Evolutionary conservation across 495 filamentous ascomycete species (phyloP), one percentile per base, ranked within the genome.

Genomic region (Aspergillus kassunensis): DNA sequence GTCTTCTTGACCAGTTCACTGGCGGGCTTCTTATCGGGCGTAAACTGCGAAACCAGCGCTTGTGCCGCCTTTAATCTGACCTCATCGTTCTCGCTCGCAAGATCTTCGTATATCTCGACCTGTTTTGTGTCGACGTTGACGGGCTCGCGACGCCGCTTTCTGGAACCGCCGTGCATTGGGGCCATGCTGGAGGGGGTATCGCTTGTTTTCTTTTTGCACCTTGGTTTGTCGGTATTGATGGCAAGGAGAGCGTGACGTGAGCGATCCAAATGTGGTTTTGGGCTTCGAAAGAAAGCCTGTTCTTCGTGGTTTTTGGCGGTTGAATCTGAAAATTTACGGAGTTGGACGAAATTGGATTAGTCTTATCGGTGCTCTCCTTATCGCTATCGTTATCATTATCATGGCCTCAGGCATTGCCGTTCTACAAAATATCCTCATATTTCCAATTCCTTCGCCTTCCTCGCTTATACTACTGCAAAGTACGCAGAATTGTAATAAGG

Each of bases 81-180:
- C 37, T 76, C 68, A 45, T 80, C 76, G 39, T 77, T 72, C 36
- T 77, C 71, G 58, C 64, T 78, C 41, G 77, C 74, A 46, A 80
- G 70, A 58, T 81, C 78, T 42, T 81, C 78, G 49, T 78, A 81
- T 41, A 80, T 78, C 58, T 79, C 78, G 11, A 80, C 71, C 49
- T 76, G 62, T 55, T 78, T 73, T 27, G 64, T 65, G 58, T 78
- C 69, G 53, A 78, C 62, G 52, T 71, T 72, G 62, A 69, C 62
- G 20, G 56, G 47, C 57, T 79, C 76, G 54, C 76, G 66, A 39
- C 64, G 68, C 47, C 78, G 67, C 58, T 80, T 80, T 51, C 64
- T 75, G 24, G 70, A 59, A 34, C 50, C 59, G 55, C 43, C 54
- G 16, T 50, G 24, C 49, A 60, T 51, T 43, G 50, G 60, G 23